phyloP scores from a whole-genome alignment of 2,329 filamentous ascomycete species.

The Aspergillus ibericus region DNA sequence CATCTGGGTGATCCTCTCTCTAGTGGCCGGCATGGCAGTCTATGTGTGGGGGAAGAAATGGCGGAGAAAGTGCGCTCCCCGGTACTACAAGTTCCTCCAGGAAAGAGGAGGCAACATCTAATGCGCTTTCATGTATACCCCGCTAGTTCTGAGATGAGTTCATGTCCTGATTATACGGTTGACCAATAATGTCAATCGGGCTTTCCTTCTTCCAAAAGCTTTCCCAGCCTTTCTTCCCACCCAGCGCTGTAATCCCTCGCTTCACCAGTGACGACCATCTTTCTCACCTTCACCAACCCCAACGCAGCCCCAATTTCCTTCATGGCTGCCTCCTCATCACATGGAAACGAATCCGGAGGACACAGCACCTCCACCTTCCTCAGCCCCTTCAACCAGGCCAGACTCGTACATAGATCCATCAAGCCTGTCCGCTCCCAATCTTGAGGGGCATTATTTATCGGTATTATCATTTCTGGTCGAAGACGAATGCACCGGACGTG shows the following conservation, averaged over 20 bases:
- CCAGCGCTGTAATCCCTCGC: not conserved
- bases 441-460: not conserved
- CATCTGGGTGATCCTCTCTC: not conserved
- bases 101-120: not conserved
- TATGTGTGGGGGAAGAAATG: conserved; percentile 1
- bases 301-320: not conserved
- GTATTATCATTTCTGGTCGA: not conserved
- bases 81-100: conserved; percentile 3
- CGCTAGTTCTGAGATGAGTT: not conserved
- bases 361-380: not conserved
- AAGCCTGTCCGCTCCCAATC: not conserved
- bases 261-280: too few species aligned
- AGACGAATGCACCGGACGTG: not conserved
- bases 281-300: not conserved
- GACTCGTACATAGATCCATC: not conserved
- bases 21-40: not conserved
- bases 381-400: not conserved
- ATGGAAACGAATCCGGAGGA: not conserved
- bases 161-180: not conserved
- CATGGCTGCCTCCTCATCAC: not conserved
- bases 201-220: not conserved
- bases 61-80: not conserved
- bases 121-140: not conserved
- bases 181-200: not conserved
- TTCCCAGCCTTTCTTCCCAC: not conserved